Evolutionary conservation across 2,329 filamentous ascomycete species (phyloP), one percentile per base, ranked within the genome.

Genomic region (Ophiostoma sp.): DNA sequence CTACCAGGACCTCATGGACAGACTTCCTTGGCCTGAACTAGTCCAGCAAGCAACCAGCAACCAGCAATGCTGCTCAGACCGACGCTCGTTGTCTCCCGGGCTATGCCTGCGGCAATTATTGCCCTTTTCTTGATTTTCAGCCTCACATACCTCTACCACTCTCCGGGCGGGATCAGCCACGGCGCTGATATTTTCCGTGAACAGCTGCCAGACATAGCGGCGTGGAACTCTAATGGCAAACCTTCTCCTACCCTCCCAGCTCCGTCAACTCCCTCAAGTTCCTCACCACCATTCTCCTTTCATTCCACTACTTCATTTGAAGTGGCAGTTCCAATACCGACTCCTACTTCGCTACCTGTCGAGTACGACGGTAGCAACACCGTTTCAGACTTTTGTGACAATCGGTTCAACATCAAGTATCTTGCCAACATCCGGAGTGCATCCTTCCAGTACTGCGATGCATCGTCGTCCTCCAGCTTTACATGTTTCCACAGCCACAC

Each of bases 401-500:
- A 73, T 41, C 71, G 72, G 23, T 74, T 73, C 68, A 70, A 66
- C 68, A 31, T 33, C 17, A 70, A 70, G 31, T 74, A 74, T 67
- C 68, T 74, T 2, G 23, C 66, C 1, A 67, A 71, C 33, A n/a
- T 74, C 20, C 64, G 71, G 48, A 27, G 67, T 36, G 31, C 65
- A 8, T 23, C 64, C 3, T 71, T 70, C 23, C 67, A 74, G n/a
- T 74, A 74, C 70, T 74, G 73, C 65, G 48, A 41, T 27, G 11
- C 54, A 5, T 17, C 52, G 11, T 65, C 72, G 5, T 57, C 3
- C 4, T 70, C 72, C 17, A 36, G 71, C 27, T 39, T 74, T n/a
- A 72, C 70, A 2, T 74, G 73, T 68, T 72, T 74, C 71, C 71
- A 73, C 71, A 71, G 68, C 52, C 57, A 62, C 27, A 62, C 57